Base-by-base conservation (phyloP, 2,329 filamentous ascomycete genomes). In the Blastomyces silverae region DNA sequence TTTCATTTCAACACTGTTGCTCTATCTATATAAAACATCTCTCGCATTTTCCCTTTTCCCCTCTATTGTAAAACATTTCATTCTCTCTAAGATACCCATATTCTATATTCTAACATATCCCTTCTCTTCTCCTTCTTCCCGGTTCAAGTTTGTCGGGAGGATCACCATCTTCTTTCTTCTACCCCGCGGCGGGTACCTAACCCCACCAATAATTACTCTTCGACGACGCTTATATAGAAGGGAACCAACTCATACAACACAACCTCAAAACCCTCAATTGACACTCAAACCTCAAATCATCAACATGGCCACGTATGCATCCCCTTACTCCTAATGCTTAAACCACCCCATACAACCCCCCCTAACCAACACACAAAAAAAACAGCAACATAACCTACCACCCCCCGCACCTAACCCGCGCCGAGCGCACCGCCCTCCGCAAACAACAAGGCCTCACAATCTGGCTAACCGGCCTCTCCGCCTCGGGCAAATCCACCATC, bases 401-500 rank as follows among this genome's bases (percentile, higher is more conserved):
- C 73, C 74, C 76, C 64, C 72, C 73, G 46, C 77, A 74, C 63
- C 69, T 80, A 55, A 80, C 77, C 59, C 78, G 76, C 69, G 65
- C 67, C 28, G 77, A 80, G 71, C 77, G 79, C 71, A 73, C 72
- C 68, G 67, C 66, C 61, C 72, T 77, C 65, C 90, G 91, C 79
- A 86, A 88, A 77, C 94, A 99, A 79, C 85, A 86, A 70, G 94
- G 94, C 76, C 89, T 95, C 77, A 99, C 94, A 65, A 88, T 99
- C 80, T 99, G 94, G 94, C 90, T 99, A 76, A 99, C 94, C 0
- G 94, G 94, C 64, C 90, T 99, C 69, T 96, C 91, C 48, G 94
- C 93, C 62, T 96, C 91, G 0, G 94, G 94, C 75, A 99, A 99
- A 81, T 97, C 93, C 62, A 99, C 94, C 65, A 91, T 99, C 68